Evolutionary conservation across 495 filamentous ascomycete genomes (phyloP).

Genomic region (Podospora conica): DNA sequence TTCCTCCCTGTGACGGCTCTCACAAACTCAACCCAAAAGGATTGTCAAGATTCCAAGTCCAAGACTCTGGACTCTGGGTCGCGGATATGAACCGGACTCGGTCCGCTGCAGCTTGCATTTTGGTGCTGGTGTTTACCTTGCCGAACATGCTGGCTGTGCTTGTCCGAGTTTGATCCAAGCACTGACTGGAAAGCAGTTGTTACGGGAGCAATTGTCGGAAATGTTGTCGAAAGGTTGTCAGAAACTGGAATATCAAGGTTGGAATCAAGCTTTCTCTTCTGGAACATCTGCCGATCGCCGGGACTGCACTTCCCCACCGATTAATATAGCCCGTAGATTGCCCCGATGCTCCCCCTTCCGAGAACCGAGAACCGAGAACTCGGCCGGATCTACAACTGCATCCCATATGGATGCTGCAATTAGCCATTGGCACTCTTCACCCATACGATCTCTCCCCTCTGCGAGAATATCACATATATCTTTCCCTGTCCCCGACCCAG

Average conservation of each 20-base stretch:
- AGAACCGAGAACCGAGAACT: not conserved
- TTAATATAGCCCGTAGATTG: constrained; percentile 8
- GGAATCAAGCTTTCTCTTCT: constrained; percentile 15
- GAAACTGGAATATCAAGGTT: constrained; percentile 18
- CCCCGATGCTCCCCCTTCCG: constrained; percentile 23
- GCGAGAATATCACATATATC: not conserved
- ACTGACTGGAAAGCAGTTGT: too few species aligned
- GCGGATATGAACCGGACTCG: too few species aligned
- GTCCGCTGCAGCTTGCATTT: too few species aligned
- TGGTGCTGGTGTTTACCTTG: too few species aligned
- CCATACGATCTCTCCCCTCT: not conserved
- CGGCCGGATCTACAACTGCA: not conserved
- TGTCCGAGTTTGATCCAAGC: too few species aligned
- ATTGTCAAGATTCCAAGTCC: too few species aligned
- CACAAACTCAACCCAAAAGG: too few species aligned
- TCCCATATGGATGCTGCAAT: not conserved
- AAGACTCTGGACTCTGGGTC: too few species aligned
- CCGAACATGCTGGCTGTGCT: too few species aligned
- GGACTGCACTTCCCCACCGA: constrained; percentile 9
- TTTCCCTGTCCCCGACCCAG: not conserved
- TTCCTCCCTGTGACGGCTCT: too few species aligned
- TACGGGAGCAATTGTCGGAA: too few species aligned
- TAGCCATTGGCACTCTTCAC: not conserved
- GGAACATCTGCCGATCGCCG: constrained; percentile 30
- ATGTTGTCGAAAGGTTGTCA: too few species aligned